These are phyloP conservation scores for Solanum aculeatissimum DNA, from an alignment of 305 asterid genomes.

Conservation along the genomic window DNA sequence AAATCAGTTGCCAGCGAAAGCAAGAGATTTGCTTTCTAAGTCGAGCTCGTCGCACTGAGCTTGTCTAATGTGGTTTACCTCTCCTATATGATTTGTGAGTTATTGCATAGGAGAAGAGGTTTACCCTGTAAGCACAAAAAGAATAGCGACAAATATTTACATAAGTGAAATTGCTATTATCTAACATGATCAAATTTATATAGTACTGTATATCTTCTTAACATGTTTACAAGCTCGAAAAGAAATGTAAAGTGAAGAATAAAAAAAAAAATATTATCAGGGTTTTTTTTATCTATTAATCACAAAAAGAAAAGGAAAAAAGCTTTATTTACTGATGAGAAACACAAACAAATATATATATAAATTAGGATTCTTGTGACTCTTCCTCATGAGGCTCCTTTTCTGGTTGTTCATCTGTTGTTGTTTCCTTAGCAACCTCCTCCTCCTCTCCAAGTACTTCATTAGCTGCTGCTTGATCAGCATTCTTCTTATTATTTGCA, in stretches of 20 bases:
- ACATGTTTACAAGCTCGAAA: neutral
- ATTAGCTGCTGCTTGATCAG: constrained; percentile 13
- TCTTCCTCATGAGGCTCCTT: neutral
- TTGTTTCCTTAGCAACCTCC: neutral
- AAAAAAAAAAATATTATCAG: neutral
- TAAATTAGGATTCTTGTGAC: neutral
- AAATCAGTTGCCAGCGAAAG: no score
- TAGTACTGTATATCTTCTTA: neutral
- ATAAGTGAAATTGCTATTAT: neutral
- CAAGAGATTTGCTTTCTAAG: no score
- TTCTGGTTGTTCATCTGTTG: neutral
- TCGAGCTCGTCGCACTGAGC: no score
- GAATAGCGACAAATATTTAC: no score
- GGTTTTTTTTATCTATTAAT: neutral
- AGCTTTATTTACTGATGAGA: neutral
- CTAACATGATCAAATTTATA: neutral
- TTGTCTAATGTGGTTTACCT: no score
- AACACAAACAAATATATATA: neutral
- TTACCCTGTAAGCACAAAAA: no score
- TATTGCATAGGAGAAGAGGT: no score
- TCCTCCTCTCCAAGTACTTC: neutral
- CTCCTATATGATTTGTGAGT: no score
- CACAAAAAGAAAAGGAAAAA: neutral
- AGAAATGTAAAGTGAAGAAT: neutral
- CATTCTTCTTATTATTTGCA: constrained; percentile 35